phyloP scores from a whole-genome alignment of 495 filamentous ascomycete species.

The Rostrohypoxylon terebratum region DNA sequence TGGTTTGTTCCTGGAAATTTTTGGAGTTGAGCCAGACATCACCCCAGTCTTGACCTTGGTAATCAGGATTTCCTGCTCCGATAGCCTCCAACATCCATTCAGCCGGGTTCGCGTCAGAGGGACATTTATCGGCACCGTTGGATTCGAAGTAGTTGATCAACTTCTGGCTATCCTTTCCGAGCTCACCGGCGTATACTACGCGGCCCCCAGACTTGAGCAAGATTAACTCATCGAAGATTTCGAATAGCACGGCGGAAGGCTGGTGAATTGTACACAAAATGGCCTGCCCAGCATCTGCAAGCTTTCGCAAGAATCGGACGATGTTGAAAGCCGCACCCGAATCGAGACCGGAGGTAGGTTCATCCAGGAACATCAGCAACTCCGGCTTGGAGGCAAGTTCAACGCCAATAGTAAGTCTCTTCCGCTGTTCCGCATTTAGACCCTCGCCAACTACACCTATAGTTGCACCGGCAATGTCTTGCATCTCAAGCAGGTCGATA shows the following conservation, averaged over 20 bases:
- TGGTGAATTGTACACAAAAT: conserved; percentile 83
- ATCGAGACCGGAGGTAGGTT: conserved; percentile 80
- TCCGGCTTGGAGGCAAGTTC: conserved; percentile 81
- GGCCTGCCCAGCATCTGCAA: conserved; percentile 74
- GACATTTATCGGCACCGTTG: conserved; percentile 74
- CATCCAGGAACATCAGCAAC: conserved; percentile 77
- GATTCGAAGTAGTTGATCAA: conserved; percentile 62
- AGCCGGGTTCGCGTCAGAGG: conserved; percentile 72
- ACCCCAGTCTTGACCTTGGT: conserved; percentile 76
- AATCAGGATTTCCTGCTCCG: conserved; percentile 58
- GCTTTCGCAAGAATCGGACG: conserved; percentile 71
- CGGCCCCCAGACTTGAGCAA: conserved; percentile 74
- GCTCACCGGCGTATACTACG: conserved; percentile 74
- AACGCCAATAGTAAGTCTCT: conserved; percentile 80
- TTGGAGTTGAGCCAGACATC: conserved; percentile 77
- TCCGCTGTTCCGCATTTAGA: conserved; percentile 84
- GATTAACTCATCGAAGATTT: conserved; percentile 76
- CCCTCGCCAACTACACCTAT: conserved; percentile 80
- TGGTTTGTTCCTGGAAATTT: conserved; percentile 72
- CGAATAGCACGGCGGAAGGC: conserved; percentile 76
- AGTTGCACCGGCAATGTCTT: conserved; percentile 77
- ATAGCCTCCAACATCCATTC: conserved; percentile 92
- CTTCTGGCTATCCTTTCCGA: conserved; percentile 57
- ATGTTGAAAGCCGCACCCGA: conserved; percentile 73
- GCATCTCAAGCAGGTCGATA: conserved; percentile 81